Base-by-base conservation (phyloP, 2,329 filamentous ascomycete species). In the Talaromyces sp. region DNA sequence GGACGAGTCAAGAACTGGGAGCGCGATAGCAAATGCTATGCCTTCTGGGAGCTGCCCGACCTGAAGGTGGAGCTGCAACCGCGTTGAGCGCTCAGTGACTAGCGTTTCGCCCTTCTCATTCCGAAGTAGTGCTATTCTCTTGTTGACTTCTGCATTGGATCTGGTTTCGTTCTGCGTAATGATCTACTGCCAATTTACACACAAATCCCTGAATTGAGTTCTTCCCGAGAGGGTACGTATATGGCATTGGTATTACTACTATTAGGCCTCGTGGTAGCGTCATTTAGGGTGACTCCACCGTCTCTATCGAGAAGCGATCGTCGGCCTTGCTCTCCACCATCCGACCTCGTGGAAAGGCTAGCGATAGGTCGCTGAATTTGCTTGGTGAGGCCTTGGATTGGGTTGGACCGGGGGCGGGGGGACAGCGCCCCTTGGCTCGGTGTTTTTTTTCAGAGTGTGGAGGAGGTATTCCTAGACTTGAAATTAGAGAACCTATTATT, bases 41-140 rank as follows among this genome's bases (percentile, higher is more conserved):
- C 68, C 3, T 70, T 70, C 40, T 70, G 68, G 68, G 68, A 70
- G 18, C 12, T 69, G 9, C 68, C 68, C 3, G 68, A 70, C 14
- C 55, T 70, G 34, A 64, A 62, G 44, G 59, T 70, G 47, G 61
- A 60, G 40, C 60, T 69, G 28, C 58, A 51, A 33, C 61, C 59
- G 23, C 61, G 64, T 23, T 42, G 18, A 47, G 44, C 31, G 53
- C 18, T 3, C 5, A 7, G 3, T 23, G 6, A 31, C 27, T 23
- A 1, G 12, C 28, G 18, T 53, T 31, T 40, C 36, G 36, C 16
- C 18, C 14, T 18, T 47, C 16, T 6, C 14, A 47, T 23, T 6
- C 42, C 27, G 36, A 47, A 27, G 23, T 47, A 47, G 44, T 47
- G 2, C 9, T 47, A 47, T 18, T 27, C 33, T 12, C 16, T 47